Percentiles rank a stretch among this genome's conserved stretches.
Evolutionary conservation across 1,284 basidiomycete genomes (phyloP).

Genomic region (Naganishia albida): DNA sequence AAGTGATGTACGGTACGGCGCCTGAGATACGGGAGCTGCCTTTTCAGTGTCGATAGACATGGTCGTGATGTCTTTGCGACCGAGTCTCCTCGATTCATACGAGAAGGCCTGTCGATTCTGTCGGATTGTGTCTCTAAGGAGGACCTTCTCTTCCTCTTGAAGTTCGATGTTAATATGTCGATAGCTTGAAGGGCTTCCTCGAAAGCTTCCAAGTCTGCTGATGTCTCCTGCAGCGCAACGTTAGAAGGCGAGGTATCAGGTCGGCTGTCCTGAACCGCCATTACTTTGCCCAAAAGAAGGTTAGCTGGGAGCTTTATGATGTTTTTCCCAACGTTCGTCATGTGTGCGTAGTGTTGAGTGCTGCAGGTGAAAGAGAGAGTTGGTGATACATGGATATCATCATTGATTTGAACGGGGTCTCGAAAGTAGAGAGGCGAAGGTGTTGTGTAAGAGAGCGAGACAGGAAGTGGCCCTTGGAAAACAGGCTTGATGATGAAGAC

Average conservation of each 20-base stretch:
- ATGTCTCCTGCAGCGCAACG: too few species aligned
- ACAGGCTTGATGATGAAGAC: too few species aligned
- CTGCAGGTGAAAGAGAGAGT: neutral
- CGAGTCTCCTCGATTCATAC: neutral
- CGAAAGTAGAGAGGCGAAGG: too few species aligned
- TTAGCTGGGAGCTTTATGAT: neutral
- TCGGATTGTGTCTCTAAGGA: neutral
- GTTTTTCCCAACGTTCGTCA: neutral
- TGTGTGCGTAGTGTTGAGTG: neutral
- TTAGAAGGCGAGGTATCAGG: too few species aligned
- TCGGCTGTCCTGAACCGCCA: too few species aligned
- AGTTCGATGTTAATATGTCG: conserved; percentile 24
- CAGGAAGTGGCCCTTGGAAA: too few species aligned
- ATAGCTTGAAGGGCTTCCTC: neutral
- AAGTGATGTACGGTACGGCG: conserved; percentile 39
- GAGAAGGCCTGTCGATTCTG: conserved; percentile 13
- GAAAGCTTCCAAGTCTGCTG: conserved; percentile 8
- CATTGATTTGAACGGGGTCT: too few species aligned
- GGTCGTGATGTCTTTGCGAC: conserved; percentile 8
- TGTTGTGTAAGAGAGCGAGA: too few species aligned
- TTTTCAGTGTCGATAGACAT: conserved; percentile 13
- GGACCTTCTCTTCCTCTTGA: neutral
- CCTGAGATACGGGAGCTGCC: conserved; percentile 38
- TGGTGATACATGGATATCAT: too few species aligned
- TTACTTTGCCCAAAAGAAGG: too few species aligned